Evolutionary conservation across 306 rosid species (phyloP).

Genomic region (Morella rubra): DNA sequence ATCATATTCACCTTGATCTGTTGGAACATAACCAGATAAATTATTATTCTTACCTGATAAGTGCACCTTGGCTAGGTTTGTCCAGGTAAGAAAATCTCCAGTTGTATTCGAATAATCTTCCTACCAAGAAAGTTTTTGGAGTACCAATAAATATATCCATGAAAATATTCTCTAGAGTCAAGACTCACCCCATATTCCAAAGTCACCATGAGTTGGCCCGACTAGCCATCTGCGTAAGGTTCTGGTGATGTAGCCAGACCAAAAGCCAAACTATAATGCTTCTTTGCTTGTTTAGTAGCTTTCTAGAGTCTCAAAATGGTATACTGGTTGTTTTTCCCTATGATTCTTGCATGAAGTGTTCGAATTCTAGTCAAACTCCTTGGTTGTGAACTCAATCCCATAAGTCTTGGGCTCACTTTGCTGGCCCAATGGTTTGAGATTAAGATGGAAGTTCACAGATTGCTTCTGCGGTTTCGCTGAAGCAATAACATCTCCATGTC

Average conservation of each 20-base stretch:
- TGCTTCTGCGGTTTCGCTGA: conserved; percentile 30
- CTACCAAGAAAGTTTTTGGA: conserved; percentile 91
- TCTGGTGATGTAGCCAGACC: conserved; percentile 51
- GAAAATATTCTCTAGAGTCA: conserved; percentile 94
- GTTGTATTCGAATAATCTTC: conserved; percentile 96
- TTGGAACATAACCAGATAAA: not conserved
- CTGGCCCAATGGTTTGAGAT: conserved; percentile 37
- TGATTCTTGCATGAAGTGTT: conserved; percentile 64
- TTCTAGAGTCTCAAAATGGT: conserved; percentile 57
- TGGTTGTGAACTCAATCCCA: conserved; percentile 45
- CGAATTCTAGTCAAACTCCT: conserved; percentile 75
- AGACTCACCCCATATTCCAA: conserved; percentile 85
- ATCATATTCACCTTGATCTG: not conserved
- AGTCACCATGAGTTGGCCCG: conserved; percentile 82
- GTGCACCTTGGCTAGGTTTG: no score
- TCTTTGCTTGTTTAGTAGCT: conserved; percentile 24
- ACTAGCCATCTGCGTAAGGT: conserved; percentile 26
- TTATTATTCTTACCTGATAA: no score
- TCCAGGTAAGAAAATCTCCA: conserved; percentile 55
- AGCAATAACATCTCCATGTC: conserved; percentile 19
- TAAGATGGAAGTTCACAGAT: conserved; percentile 63
- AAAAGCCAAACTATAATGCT: conserved; percentile 5
- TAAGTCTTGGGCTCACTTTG: conserved; percentile 45
- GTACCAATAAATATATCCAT: conserved; percentile 94
- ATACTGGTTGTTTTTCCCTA: conserved; percentile 81